Evolutionary conservation across 2,329 filamentous ascomycete genomes (phyloP).

Genomic region (Catunica adiposa): DNA sequence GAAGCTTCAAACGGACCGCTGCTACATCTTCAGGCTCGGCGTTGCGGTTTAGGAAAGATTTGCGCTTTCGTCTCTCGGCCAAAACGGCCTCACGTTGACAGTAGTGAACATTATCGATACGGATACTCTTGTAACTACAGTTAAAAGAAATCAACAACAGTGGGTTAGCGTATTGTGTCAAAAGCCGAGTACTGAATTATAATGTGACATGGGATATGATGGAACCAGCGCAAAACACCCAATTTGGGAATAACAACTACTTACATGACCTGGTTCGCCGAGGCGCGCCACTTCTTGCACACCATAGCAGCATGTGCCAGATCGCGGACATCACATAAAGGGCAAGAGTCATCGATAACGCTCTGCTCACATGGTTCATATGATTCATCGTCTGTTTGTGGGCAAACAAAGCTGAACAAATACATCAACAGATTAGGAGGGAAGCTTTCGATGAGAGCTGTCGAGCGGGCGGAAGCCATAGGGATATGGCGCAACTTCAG

Average conservation of each 20-base stretch:
- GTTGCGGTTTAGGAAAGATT: constrained; percentile 57
- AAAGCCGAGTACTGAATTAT: not conserved
- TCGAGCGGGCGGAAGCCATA: constrained; percentile 26
- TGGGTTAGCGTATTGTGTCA: not conserved
- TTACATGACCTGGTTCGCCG: constrained; percentile 41
- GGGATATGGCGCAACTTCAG: not conserved
- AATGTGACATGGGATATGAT: no score
- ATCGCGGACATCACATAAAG: constrained; percentile 86
- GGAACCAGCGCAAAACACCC: no score
- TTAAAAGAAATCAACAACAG: not conserved
- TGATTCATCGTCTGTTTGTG: constrained; percentile 58
- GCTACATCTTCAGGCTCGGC: constrained; percentile 68
- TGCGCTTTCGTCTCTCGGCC: constrained; percentile 60
- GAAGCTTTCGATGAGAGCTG: constrained; percentile 34
- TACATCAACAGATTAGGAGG: constrained; percentile 53
- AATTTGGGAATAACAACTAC: constrained; percentile 21
- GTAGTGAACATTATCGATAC: constrained; percentile 89
- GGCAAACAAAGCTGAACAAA: constrained; percentile 72
- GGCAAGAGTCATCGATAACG: constrained; percentile 63
- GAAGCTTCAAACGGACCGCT: constrained; percentile 55
- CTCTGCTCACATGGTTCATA: constrained; percentile 75
- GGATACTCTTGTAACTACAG: constrained; percentile 66
- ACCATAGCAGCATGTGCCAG: constrained; percentile 64
- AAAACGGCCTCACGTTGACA: constrained; percentile 74
- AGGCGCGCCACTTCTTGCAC: constrained; percentile 52